phyloP scores from a whole-genome alignment of 2,329 filamentous ascomycete genomes.

The Aspergillus melleus region DNA sequence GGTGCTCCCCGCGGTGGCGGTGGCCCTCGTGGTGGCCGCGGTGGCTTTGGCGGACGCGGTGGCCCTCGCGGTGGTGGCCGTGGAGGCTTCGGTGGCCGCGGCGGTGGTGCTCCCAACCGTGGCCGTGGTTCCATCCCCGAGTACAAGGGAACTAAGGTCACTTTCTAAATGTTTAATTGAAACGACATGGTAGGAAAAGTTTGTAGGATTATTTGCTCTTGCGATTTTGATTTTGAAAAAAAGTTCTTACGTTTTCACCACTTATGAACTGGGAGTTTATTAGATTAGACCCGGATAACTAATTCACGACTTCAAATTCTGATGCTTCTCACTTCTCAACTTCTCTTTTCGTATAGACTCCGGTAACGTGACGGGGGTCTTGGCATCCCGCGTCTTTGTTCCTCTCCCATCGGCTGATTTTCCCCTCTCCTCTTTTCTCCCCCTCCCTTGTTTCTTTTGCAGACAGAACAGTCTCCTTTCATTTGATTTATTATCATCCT shows the following conservation, averaged over 20 bases:
- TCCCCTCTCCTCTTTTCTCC: background rate
- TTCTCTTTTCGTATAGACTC: no score
- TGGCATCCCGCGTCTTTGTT: background rate
- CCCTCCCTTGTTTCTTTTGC: background rate
- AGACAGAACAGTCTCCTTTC: background rate
- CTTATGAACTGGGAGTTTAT: background rate
- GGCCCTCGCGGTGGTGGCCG: constrained; percentile 46
- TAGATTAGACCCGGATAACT: background rate
- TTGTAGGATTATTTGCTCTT: constrained; percentile 10
- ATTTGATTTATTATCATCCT: background rate
- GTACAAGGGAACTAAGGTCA: constrained; percentile 79
- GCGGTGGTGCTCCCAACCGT: constrained; percentile 49
- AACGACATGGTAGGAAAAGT: constrained; percentile 1
- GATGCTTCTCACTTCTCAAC: no score
- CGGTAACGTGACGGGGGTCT: background rate
- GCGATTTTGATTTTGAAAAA: constrained; percentile 9
- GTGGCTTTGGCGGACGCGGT: constrained; percentile 46
- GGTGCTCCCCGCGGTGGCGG: constrained; percentile 52
- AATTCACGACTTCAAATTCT: background rate
- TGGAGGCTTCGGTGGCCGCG: constrained; percentile 52
- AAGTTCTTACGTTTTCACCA: constrained; percentile 15
- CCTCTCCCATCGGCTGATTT: background rate
- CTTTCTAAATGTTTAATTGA: constrained; percentile 52
- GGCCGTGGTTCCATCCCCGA: constrained; percentile 60
- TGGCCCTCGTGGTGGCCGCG: constrained; percentile 53